Conservation (phyloP, 1,139 yeast genomes). For the Taphrina wiesneri region DNA sequence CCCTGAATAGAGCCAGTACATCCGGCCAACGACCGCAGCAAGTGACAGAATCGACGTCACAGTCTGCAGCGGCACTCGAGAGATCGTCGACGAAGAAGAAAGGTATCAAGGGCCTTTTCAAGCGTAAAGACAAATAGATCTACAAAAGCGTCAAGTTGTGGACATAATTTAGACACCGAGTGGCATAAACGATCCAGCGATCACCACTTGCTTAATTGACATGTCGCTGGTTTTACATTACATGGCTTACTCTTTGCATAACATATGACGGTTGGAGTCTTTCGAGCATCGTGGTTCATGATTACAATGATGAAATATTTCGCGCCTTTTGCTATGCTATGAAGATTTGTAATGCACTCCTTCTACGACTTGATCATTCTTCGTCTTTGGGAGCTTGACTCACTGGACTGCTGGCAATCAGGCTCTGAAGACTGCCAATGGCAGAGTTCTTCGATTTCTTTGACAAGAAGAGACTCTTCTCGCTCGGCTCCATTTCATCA, state of each 20-base stretch:
- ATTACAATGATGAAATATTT: background rate
- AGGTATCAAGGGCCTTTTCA: conserved; percentile 21
- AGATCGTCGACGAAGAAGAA: conserved; percentile 17
- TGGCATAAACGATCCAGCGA: too few relatives aligned
- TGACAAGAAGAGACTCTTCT: background rate
- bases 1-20: background rate
- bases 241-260: background rate
- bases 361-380: background rate
- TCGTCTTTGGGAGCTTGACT: background rate
- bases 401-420: background rate
- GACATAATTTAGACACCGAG: too few relatives aligned
- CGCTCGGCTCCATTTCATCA: conserved; percentile 12
- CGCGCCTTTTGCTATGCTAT: conserved; percentile 1
- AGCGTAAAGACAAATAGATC: conserved; percentile 23
- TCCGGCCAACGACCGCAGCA: background rate
- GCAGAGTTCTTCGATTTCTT: background rate
- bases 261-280: background rate
- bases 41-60: background rate
- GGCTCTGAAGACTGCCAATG: background rate
- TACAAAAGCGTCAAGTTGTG: too few relatives aligned
- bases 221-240: too few relatives aligned
- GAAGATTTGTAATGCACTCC: background rate
- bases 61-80: background rate
- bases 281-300: background rate
- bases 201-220: too few relatives aligned